These are phyloP conservation scores for Begonia fuchsioides DNA, from an alignment of 306 rosid species.

Conservation along the genomic window DNA sequence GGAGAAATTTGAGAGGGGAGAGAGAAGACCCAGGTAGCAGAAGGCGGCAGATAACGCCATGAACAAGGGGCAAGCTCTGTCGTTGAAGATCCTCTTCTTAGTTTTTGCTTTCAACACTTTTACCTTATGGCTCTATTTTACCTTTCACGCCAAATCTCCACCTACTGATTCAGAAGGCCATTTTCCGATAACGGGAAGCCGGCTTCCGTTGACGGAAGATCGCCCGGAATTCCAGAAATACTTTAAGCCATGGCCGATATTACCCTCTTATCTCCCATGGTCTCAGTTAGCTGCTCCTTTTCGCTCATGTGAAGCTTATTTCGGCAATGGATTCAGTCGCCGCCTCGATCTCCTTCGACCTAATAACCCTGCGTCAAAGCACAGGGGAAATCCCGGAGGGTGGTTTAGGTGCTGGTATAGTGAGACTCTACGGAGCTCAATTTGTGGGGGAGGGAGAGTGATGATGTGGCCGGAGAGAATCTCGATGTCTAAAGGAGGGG, in stretches of 20 bases:
- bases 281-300: slow-evolving; percentile 8
- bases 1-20: slow-evolving; percentile 21
- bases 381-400: slow-evolving; percentile 12
- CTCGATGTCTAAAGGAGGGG: slow-evolving; percentile 55
- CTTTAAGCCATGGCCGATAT: slow-evolving; percentile 65
- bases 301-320: slow-evolving; percentile 66
- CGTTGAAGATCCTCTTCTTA: slow-evolving; percentile 32
- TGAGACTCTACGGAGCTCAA: slow-evolving; percentile 48
- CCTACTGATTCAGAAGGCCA: not conserved
- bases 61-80: slow-evolving; percentile 26
- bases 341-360: slow-evolving; percentile 21
- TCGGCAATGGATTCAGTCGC: slow-evolving; percentile 67
- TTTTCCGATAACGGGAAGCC: slow-evolving; percentile 4
- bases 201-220: slow-evolving; percentile 11
- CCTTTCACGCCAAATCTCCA: slow-evolving; percentile 17
- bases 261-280: slow-evolving; percentile 87
- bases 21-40: no score
- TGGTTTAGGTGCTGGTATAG: slow-evolving; percentile 79
- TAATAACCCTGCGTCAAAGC: not conserved
- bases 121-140: slow-evolving; percentile 35
- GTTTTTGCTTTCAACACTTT: slow-evolving; percentile 30
- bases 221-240: slow-evolving; percentile 2
- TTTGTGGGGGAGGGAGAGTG: slow-evolving; percentile 62
- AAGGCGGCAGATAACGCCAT: slow-evolving; percentile 9
- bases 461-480: slow-evolving; percentile 56